phyloP scores from a whole-genome alignment of 2,329 filamentous ascomycete genomes.

The Cryphonectria radicalis region DNA sequence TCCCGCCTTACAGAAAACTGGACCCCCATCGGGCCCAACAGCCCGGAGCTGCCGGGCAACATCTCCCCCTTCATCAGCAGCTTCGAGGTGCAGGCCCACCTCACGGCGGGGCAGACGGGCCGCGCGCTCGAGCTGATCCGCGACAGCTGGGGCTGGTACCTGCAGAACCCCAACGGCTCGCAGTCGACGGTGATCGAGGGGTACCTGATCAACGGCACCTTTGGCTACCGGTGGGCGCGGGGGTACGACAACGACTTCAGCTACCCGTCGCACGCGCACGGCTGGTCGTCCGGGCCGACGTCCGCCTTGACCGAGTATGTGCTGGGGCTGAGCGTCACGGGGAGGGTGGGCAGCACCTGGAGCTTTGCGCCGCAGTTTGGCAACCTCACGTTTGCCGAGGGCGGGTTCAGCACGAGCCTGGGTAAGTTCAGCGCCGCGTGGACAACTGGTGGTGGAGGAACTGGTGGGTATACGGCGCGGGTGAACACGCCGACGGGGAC shows the following conservation, averaged over 20 bases:
- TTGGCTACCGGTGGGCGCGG: slow-evolving; percentile 56
- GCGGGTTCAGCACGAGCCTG: slow-evolving; percentile 45
- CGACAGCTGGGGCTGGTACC: slow-evolving; percentile 63
- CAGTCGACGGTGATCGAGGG: slow-evolving; percentile 63
- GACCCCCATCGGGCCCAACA: slow-evolving; percentile 58
- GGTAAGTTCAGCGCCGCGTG: slow-evolving; percentile 44
- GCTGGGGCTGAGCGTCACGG: slow-evolving; percentile 47
- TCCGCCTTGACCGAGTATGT: slow-evolving; percentile 49
- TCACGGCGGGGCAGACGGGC: slow-evolving; percentile 49
- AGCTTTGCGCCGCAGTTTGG: slow-evolving; percentile 45
- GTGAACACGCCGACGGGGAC: slow-evolving; percentile 36
- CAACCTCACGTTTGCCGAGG: slow-evolving; percentile 44
- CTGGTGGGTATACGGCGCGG: slow-evolving; percentile 30
- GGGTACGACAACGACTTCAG: slow-evolving; percentile 55
- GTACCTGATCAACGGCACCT: slow-evolving; percentile 59
- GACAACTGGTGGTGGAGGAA: slow-evolving; percentile 28
- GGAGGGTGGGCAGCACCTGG: slow-evolving; percentile 43
- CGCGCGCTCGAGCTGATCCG: slow-evolving; percentile 61
- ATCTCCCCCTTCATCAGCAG: slow-evolving; percentile 62
- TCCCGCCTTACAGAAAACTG: slow-evolving; percentile 54
- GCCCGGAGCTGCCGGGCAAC: slow-evolving; percentile 61
- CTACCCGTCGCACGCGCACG: slow-evolving; percentile 54
- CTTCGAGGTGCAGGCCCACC: slow-evolving; percentile 63
- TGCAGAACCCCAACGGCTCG: slow-evolving; percentile 60
- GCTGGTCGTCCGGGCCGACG: slow-evolving; percentile 54